Evolutionary conservation across 768 basidiomycete genomes (phyloP).

Genomic region (Tricholoma sp.): DNA sequence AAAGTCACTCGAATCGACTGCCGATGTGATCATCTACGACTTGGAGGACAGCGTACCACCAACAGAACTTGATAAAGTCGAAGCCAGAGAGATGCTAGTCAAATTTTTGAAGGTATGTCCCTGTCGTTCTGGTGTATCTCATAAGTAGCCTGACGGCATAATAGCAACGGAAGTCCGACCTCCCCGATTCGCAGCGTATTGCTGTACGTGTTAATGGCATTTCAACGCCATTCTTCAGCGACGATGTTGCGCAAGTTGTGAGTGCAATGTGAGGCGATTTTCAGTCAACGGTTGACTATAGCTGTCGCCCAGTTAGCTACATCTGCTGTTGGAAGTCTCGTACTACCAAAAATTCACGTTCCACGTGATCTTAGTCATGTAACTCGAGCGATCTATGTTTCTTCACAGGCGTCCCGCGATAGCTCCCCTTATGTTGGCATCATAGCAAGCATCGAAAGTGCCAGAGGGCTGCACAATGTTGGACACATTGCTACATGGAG

Average conservation of each 20-base stretch:
- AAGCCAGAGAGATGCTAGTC: conserved; percentile 50
- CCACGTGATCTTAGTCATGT: conserved; percentile 60
- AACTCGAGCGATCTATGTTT: conserved; percentile 40
- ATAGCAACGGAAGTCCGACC: conserved; percentile 19
- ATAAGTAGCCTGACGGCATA: neutral
- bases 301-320: conserved; percentile 22
- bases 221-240: conserved; percentile 57
- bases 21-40: conserved; percentile 84
- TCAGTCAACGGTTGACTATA: neutral
- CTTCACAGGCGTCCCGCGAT: conserved; percentile 21
- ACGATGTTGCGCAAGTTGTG: conserved; percentile 63
- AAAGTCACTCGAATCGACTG: conserved; percentile 58
- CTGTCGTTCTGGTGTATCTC: neutral
- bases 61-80: conserved; percentile 51
- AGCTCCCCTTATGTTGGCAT: conserved; percentile 40
- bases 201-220: conserved; percentile 71
- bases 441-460: conserved; percentile 85
- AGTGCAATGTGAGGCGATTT: conserved; percentile 5
- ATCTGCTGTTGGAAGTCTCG: conserved; percentile 52
- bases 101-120: conserved; percentile 51
- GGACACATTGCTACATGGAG: conserved; percentile 70
- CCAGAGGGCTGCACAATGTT: conserved; percentile 61
- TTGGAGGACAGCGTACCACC: conserved; percentile 84
- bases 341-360: conserved; percentile 83
- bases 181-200: conserved; percentile 45